Base-by-base conservation (phyloP, 305 asterid genomes). In the Rubia peregrina region DNA sequence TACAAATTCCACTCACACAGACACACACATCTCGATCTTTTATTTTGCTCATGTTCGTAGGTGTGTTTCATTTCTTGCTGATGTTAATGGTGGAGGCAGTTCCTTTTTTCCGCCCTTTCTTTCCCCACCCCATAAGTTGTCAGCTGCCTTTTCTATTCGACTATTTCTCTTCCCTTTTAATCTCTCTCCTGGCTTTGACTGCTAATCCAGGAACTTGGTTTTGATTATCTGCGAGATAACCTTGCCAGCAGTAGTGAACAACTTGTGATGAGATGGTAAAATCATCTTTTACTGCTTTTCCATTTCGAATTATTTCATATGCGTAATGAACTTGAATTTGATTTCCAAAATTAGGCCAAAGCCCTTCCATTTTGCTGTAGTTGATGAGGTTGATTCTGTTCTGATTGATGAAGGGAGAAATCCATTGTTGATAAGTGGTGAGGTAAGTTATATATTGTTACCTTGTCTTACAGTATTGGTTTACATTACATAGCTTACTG, bases 331-430 rank as follows among this genome's bases (percentile, higher is more conserved):
- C 70, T 75, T 65, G 42, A 69, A 61, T 42, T 68, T 61, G 67
- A 65, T 55, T 78, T 59, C 76, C 44, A 67, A 74, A 73, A 81
- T 77, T 90, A 94, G 98, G 98, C 97, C 99, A 68, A 91, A 83
- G 74, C 96, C 99, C 77, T 95, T 95, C 83, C 96, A 95, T 84
- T 91, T 90, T 85, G 96, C 94, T n/a, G 84, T 95, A 80, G 96
- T 91, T 72, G 98, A 91, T 81, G 99, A 95, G 85, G 98, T 95
- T 55, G 99, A 95, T 81, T 95, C 98, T 26, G 98, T 95, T 75
- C 94, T 95, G 76, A 95, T 95, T 62, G 99, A 95, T 49, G 99
- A 95, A 81, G 99, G 99, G 73, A 90, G 99, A 74, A 91, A 95
- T 83, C 98, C 98, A 51, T 82, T 95, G 88, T 71, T 91, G 85